These are phyloP conservation scores for Sanghuangporus sanghuang DNA, from an alignment of 1,284 basidiomycete genomes.

Conservation along the genomic window DNA sequence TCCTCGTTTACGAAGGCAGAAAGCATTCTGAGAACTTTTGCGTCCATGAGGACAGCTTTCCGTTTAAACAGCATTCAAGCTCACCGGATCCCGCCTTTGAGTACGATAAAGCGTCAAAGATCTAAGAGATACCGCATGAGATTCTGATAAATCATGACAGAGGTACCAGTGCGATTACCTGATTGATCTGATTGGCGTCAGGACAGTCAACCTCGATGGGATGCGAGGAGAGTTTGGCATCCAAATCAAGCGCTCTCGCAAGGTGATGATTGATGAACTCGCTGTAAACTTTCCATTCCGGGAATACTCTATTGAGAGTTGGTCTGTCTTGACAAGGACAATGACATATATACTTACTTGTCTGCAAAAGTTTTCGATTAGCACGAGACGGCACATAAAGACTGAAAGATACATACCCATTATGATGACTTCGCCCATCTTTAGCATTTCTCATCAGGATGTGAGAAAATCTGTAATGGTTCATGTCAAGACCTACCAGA, in stretches of 20 bases:
- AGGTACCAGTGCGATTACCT: slow-evolving; percentile 34
- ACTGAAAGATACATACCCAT: slow-evolving; percentile 48
- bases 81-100: slow-evolving; percentile 80
- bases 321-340: slow-evolving; percentile 12
- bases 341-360: slow-evolving; percentile 32
- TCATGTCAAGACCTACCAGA: slow-evolving; percentile 40
- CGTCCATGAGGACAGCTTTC: slow-evolving; percentile 18
- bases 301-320: slow-evolving; percentile 50
- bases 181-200: slow-evolving; percentile 82
- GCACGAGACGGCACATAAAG: background rate
- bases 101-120: slow-evolving; percentile 84
- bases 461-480: background rate
- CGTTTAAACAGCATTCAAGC: slow-evolving; percentile 13
- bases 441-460: slow-evolving; percentile 6
- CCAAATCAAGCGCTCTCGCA: slow-evolving; percentile 69
- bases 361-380: slow-evolving; percentile 29
- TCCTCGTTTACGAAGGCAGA: slow-evolving; percentile 88
- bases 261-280: slow-evolving; percentile 64
- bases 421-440: slow-evolving; percentile 92
- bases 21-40: slow-evolving; percentile 86
- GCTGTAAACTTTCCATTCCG: slow-evolving; percentile 72
- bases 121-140: slow-evolving; percentile 35
- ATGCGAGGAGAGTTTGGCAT: slow-evolving; percentile 90
- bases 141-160: background rate
- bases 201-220: slow-evolving; percentile 93